phyloP scores from a whole-genome alignment of 2,329 filamentous ascomycete genomes.

The Trichoderma citrinoviride region DNA sequence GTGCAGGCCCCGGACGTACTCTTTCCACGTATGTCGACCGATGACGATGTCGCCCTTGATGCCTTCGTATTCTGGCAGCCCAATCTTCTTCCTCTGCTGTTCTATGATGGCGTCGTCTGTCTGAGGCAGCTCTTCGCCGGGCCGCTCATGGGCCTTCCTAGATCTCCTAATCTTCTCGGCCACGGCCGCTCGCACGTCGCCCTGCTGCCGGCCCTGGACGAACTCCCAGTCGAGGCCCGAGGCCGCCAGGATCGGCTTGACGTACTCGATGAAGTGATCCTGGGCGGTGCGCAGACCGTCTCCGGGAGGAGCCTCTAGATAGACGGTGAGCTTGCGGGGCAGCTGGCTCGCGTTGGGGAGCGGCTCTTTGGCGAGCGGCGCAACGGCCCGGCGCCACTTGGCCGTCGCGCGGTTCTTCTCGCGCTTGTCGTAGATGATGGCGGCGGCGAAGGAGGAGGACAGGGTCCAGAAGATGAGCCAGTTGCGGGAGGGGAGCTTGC shows the following conservation, averaged over 20 bases:
- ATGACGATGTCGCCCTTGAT: constrained; percentile 82
- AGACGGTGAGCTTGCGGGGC: constrained; percentile 81
- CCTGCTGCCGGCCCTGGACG: constrained; percentile 84
- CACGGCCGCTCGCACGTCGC: constrained; percentile 83
- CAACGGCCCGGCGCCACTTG: constrained; percentile 83
- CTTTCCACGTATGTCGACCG: constrained; percentile 93
- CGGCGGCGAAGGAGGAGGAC: constrained; percentile 71
- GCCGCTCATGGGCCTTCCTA: constrained; percentile 56
- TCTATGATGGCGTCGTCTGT: constrained; percentile 57
- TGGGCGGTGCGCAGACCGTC: constrained; percentile 82
- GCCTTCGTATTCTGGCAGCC: constrained; percentile 69
- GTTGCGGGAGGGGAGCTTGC: constrained; percentile 87
- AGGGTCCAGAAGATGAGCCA: constrained; percentile 94
- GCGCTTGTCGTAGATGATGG: constrained; percentile 86
- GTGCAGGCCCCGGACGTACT: constrained; percentile 88
- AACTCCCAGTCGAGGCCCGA: constrained; percentile 96
- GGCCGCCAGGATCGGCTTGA: constrained; percentile 87
- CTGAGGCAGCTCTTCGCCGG: constrained; percentile 48
- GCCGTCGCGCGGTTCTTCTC: constrained; percentile 82
- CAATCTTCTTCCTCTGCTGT: constrained; percentile 61
- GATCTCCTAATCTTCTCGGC: constrained; percentile 81
- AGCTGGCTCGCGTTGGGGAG: constrained; percentile 66
- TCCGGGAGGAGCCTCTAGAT: constrained; percentile 79
- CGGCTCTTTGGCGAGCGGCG: constrained; percentile 76
- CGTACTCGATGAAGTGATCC: constrained; percentile 93